These are phyloP conservation scores for Chlamydomonas reinhardtii DNA, from an alignment of 163 green algal genomes.

Conservation along the genomic window DNA sequence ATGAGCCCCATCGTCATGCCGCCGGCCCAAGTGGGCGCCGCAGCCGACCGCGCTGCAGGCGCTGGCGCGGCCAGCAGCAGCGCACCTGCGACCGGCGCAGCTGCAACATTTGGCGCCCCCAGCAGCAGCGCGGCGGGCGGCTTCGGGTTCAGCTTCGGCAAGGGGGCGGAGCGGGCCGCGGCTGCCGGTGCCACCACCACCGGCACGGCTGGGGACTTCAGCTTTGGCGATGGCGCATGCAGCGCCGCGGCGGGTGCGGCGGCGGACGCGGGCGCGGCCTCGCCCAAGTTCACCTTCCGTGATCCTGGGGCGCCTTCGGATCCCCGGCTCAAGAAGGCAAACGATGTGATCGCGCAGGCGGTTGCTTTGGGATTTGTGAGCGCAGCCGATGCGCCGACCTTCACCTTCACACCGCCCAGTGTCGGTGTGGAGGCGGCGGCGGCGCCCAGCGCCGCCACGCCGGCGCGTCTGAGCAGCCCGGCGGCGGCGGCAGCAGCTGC, in stretches of 20 bases:
- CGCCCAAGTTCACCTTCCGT: not conserved
- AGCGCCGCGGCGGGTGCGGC: not conserved
- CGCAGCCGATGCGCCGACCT: not conserved
- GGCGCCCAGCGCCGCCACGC: not conserved
- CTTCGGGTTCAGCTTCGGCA: not conserved
- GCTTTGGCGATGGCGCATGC: not conserved
- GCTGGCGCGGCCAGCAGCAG: not conserved
- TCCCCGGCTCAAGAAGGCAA: not conserved
- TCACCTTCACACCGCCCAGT: not conserved
- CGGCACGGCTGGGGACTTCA: not conserved
- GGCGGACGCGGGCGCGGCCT: not conserved
- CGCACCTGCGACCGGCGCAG: not conserved
- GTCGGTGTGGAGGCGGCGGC: not conserved
- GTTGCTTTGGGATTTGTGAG: not conserved
- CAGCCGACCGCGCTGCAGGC: not conserved
- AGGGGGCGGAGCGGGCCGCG: not conserved
- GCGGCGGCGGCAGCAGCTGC: not conserved
- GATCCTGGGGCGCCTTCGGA: not conserved
- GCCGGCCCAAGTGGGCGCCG: no score
- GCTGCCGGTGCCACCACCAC: not conserved
- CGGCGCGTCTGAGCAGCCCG: not conserved
- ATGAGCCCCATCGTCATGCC: constrained; percentile 35
- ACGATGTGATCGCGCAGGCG: constrained; percentile 1
- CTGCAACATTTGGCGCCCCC: no score
- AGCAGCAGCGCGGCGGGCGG: not conserved